Conservation (phyloP, 1,284 basidiomycete species). For the Peniophora sp. region DNA sequence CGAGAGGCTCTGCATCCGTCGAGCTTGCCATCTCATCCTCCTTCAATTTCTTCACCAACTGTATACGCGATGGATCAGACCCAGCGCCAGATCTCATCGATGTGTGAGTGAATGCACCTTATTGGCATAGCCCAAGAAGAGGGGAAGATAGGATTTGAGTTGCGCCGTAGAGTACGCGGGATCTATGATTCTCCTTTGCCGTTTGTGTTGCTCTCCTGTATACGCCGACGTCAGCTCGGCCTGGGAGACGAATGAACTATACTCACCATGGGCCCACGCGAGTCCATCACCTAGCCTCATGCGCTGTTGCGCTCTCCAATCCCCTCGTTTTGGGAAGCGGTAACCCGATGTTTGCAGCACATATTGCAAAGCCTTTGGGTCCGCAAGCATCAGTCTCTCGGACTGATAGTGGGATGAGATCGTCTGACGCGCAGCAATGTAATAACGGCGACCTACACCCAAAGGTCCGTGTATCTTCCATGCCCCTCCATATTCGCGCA, state of each 20-base stretch:
- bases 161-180: slow-evolving; percentile 19
- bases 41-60: slow-evolving; percentile 15
- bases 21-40: slow-evolving; percentile 3
- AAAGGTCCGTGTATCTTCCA: slow-evolving; percentile 20
- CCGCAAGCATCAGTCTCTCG: slow-evolving; percentile 8
- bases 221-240: no score
- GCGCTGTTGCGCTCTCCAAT: not conserved
- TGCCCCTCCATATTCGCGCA: slow-evolving; percentile 22
- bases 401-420: slow-evolving; percentile 1
- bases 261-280: slow-evolving; percentile 19
- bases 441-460: slow-evolving; percentile 15
- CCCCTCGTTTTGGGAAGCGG: slow-evolving; percentile 11
- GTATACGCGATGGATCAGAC: not conserved
- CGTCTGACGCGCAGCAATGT: not conserved
- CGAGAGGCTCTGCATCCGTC: slow-evolving; percentile 4
- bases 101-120: slow-evolving; percentile 7
- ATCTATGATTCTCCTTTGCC: slow-evolving; percentile 22
- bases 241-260: not conserved
- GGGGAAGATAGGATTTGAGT: slow-evolving; percentile 14
- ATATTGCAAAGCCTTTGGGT: slow-evolving; percentile 12
- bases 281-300: slow-evolving; percentile 19
- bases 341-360: slow-evolving; percentile 13
- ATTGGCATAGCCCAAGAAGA: slow-evolving; percentile 12
- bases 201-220: slow-evolving; percentile 15
- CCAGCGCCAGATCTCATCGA: no score